These are phyloP conservation scores for Xylariaceae sp. DNA, from an alignment of 2,329 filamentous ascomycete genomes.

Conservation along the genomic window DNA sequence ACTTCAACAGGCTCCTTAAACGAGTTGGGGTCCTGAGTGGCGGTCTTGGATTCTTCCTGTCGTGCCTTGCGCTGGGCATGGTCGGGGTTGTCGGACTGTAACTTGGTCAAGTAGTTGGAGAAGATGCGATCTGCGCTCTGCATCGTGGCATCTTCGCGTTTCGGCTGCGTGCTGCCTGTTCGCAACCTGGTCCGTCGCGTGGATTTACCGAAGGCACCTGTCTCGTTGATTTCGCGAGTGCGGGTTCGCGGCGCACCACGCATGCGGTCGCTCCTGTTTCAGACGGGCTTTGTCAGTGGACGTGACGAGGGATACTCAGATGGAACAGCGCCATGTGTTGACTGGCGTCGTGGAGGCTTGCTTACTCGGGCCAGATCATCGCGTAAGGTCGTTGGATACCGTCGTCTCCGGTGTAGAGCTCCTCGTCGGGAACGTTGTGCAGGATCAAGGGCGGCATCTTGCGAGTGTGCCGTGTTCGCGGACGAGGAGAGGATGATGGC, in stretches of 20 bases:
- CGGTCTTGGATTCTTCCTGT: conserved; percentile 34
- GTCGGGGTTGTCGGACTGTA: conserved; percentile 31
- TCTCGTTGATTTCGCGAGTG: conserved; percentile 49
- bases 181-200: conserved; percentile 57
- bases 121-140: conserved; percentile 59
- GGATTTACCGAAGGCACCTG: conserved; percentile 63
- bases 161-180: conserved; percentile 50
- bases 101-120: conserved; percentile 50
- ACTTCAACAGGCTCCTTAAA: conserved; percentile 59
- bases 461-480: conserved; percentile 9
- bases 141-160: conserved; percentile 57
- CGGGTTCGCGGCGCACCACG: conserved; percentile 44
- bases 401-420: conserved; percentile 61
- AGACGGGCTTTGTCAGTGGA: conserved; percentile 17
- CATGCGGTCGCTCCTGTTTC: conserved; percentile 48
- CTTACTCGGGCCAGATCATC: conserved; percentile 60
- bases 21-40: conserved; percentile 28
- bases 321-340: background rate
- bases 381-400: conserved; percentile 61
- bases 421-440: conserved; percentile 64
- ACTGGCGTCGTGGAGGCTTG: background rate
- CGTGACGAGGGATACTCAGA: background rate
- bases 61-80: conserved; percentile 34
- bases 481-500: background rate
- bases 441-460: conserved; percentile 60